A percentile compares a stretch with the other conserved stretches of the same genome.
phyloP scores from a whole-genome alignment of 306 rosid species.

The Trifolium dubium region DNA sequence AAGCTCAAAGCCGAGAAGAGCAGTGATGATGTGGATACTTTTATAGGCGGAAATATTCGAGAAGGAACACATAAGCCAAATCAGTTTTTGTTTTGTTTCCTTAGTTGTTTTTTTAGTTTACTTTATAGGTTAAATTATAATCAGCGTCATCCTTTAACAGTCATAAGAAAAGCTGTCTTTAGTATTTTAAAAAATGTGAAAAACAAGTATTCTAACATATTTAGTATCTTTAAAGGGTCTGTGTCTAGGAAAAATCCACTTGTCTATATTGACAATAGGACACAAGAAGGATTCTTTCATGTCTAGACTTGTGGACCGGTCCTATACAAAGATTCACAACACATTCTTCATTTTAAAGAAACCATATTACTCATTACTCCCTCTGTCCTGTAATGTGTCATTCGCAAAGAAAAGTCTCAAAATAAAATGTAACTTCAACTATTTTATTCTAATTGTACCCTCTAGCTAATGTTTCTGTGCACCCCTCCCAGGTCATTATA shows the following conservation, averaged over 20 bases:
- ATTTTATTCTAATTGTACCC: background rate
- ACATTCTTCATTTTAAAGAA: background rate
- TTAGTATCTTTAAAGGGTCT: background rate
- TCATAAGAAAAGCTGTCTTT: background rate
- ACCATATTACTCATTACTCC: background rate
- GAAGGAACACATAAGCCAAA: background rate
- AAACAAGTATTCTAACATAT: background rate
- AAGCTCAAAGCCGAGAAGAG: slow-evolving; percentile 1
- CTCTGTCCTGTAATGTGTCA: background rate
- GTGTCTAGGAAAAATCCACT: background rate
- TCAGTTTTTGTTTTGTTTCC: background rate
- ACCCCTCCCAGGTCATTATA: too few species aligned
- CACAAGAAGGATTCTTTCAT: background rate
- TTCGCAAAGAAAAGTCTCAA: background rate
- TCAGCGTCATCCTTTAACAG: background rate
- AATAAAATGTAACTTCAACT: background rate
- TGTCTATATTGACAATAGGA: background rate
- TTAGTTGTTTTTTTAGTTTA: background rate
- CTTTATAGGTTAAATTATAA: background rate
- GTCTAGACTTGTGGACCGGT: background rate
- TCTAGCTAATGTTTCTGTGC: too few species aligned
- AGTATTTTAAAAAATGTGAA: background rate
- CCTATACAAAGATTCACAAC: background rate
- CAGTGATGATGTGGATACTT: slow-evolving; percentile 2
- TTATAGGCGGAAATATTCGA: background rate